Evolutionary conservation across 2,329 filamentous ascomycete species (phyloP).

Genomic region (Epichloe amarillans): DNA sequence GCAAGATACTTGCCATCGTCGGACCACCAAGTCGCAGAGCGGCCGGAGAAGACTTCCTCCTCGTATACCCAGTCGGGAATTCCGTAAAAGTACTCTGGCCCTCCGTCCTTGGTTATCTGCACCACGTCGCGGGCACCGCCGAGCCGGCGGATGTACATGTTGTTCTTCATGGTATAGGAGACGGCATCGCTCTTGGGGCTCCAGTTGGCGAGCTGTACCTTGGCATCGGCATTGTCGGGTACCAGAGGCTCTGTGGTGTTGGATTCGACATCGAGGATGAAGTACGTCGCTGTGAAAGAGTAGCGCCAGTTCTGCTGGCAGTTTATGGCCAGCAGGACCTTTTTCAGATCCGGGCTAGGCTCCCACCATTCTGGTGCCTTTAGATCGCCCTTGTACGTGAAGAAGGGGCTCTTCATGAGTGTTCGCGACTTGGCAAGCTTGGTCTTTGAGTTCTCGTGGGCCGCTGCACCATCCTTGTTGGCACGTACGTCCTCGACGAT

Average conservation of each 20-base stretch:
- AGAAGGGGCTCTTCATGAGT: conserved; percentile 57
- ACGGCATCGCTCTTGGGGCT: conserved; percentile 76
- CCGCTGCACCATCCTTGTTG: conserved; percentile 15
- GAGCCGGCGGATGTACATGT: conserved; percentile 65
- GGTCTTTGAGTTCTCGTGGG: conserved; percentile 18
- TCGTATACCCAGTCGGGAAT: conserved; percentile 97
- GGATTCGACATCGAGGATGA: conserved; percentile 77
- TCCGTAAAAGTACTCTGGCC: conserved; percentile 82
- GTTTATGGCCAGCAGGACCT: conserved; percentile 70
- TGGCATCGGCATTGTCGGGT: conserved; percentile 46
- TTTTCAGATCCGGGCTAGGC: conserved; percentile 74
- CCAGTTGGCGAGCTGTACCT: conserved; percentile 78
- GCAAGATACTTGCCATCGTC: conserved; percentile 78
- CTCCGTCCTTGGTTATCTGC: conserved; percentile 76
- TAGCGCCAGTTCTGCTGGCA: conserved; percentile 72
- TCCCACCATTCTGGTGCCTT: conserved; percentile 48
- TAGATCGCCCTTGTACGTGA: conserved; percentile 43
- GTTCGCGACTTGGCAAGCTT: conserved; percentile 42
- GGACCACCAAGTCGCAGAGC: conserved; percentile 91
- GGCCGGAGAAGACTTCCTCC: conserved; percentile 49
- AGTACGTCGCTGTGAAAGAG: conserved; percentile 77
- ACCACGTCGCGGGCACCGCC: conserved; percentile 39
- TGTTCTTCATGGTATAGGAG: conserved; percentile 84
- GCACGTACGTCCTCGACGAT: conserved; percentile 75
- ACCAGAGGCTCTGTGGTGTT: conserved; percentile 69